Evolutionary conservation across 1,284 basidiomycete species (phyloP), one percentile per base, ranked within the genome.

Genomic region (Leccinum insolens): DNA sequence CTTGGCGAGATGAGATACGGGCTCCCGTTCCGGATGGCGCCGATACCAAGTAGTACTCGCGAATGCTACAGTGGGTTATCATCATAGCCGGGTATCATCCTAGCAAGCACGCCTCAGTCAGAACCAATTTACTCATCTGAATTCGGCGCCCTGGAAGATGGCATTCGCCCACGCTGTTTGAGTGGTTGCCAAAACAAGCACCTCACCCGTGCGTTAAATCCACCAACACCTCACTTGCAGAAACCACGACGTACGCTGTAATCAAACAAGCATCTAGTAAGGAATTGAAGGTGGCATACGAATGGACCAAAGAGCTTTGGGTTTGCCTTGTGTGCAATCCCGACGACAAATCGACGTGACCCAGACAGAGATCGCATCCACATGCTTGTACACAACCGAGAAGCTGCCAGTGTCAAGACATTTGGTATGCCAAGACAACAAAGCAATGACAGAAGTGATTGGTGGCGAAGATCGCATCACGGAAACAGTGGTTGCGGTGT

Each of bases 241-340:
- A 63, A 63, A 70, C 46, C 15, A n/a, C 46, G 44, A 52, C 20
- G 68, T 89, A 84, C 71, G 76, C 89, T 49, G 77, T 86, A 34
- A 83, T 89, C 71, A 83, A 85, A 70, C 73, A 82, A 58, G 87
- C 85, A 1, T 89, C 89, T 73, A 83, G 82, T 8, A 79, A 79
- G 69, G 84, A 85, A 72, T n/a, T n/a, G n/a, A 81, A 85, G 70
- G 31, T 31, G 31, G 59, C 63, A 28, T 80, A 76, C 17, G 81
- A 84, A 44, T 88, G 83, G 78, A 85, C 83, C 14, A 78, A 82
- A 65, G 80, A 82, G 55, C 75, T 89, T 52, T 89, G 85, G 86
- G 71, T 82, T 59, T 83, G 87, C 14, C 79, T 89, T 44, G 85
- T 82, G 28, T 74, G 86, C 68, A 82, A 88, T 73, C 85, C 86